phyloP scores from a whole-genome alignment of 805 yeast species.

The Lipomyces mesembrius region DNA sequence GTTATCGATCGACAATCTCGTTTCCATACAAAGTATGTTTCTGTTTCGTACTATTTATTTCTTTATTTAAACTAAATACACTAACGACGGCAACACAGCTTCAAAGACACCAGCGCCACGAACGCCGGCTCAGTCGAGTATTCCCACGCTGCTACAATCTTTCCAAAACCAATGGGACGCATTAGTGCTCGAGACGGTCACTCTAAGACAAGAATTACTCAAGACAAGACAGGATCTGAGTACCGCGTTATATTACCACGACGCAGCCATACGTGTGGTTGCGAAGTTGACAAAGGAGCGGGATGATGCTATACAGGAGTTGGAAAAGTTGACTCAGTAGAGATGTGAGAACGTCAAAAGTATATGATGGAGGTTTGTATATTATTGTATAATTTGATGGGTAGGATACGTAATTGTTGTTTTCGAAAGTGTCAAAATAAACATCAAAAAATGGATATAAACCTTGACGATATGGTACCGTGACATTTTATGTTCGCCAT shows the following conservation, averaged over 20 bases:
- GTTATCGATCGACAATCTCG: constrained; percentile 60
- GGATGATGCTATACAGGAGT: constrained; percentile 70
- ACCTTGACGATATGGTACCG: neutral
- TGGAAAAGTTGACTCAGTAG: constrained; percentile 50
- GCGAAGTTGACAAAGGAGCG: constrained; percentile 73
- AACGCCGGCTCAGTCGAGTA: constrained; percentile 62
- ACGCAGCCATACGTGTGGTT: constrained; percentile 88
- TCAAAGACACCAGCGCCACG: constrained; percentile 40
- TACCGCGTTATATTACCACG: constrained; percentile 78
- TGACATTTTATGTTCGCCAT: neutral
- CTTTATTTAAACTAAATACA: neutral
- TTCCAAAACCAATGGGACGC: constrained; percentile 93
- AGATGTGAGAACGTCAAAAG: neutral
- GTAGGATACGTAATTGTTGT: neutral
- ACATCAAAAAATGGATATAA: neutral
- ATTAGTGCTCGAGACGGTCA: constrained; percentile 76
- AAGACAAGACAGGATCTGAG: constrained; percentile 73
- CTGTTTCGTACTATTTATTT: neutral
- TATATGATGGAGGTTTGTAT: neutral
- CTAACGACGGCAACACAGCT: neutral
- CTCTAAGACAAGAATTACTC: constrained; percentile 71
- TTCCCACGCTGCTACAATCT: constrained; percentile 74
- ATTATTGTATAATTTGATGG: neutral
- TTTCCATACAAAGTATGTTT: constrained; percentile 48
- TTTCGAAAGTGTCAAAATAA: neutral